Evolutionary conservation across 2,329 filamentous ascomycete genomes (phyloP).

Genomic region (Pseudogymnoascus pannorum): DNA sequence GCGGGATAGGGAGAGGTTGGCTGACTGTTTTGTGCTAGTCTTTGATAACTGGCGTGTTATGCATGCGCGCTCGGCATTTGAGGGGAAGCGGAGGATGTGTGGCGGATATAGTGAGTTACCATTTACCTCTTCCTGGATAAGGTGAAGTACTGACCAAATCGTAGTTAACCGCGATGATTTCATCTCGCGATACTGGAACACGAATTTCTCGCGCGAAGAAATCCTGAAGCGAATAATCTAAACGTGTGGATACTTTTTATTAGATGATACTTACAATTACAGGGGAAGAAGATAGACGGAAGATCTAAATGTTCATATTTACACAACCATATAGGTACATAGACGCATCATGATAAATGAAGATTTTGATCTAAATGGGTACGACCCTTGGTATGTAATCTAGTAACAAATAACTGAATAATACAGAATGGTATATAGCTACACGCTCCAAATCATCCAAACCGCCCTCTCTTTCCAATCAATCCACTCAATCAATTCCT

Average conservation of each 20-base stretch:
- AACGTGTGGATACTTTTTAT: not conserved
- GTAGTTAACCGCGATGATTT: constrained; percentile 75
- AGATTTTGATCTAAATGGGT: not conserved
- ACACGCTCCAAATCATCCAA: not conserved
- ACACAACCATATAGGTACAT: not conserved
- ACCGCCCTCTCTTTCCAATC: not conserved
- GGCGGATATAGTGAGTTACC: constrained; percentile 73
- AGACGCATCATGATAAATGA: not conserved
- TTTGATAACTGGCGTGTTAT: constrained; percentile 96
- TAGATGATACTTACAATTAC: not conserved
- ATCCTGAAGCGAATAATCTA: constrained; percentile 23
- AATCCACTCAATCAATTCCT: too few species aligned
- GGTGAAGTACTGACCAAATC: constrained; percentile 16
- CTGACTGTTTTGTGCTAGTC: constrained; percentile 43
- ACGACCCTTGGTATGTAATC: not conserved
- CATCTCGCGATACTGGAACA: constrained; percentile 65
- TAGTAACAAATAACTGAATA: not conserved
- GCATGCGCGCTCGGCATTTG: constrained; percentile 78
- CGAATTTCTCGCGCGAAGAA: constrained; percentile 45
- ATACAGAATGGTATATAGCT: not conserved
- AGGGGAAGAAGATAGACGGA: not conserved
- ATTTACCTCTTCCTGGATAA: not conserved
- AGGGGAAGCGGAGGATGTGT: constrained; percentile 78
- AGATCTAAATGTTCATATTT: not conserved
- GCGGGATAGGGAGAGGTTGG: not conserved